These are phyloP conservation scores for Alternaria rosae DNA, from an alignment of 2,329 filamentous ascomycete species.

Conservation along the genomic window DNA sequence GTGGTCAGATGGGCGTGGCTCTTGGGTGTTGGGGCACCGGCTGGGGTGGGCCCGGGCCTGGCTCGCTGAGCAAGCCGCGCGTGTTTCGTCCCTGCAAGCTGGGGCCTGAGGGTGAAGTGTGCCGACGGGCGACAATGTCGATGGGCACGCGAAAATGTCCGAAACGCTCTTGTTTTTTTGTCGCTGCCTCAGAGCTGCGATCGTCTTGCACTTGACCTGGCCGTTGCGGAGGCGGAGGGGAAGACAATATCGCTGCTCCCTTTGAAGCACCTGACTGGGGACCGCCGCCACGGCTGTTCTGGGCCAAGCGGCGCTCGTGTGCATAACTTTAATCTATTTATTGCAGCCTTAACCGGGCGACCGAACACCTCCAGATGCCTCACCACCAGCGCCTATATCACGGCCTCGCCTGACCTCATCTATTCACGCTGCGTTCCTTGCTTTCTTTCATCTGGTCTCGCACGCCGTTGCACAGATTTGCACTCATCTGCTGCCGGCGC, in stretches of 20 bases:
- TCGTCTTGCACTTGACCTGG: conserved; percentile 12
- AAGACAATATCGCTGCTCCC: conserved; percentile 1
- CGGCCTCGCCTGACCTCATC: neutral
- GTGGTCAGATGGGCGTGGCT: conserved; percentile 17
- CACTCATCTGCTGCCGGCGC: conserved; percentile 6
- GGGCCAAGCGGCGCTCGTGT: conserved; percentile 17
- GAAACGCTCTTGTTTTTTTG: conserved; percentile 8
- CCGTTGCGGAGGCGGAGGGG: conserved; percentile 3
- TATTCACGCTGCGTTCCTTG: neutral
- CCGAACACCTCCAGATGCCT: conserved; percentile 9
- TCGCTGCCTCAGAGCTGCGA: neutral
- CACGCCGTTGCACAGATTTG: conserved; percentile 2
- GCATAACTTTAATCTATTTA: conserved; percentile 29
- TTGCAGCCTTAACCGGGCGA: conserved; percentile 15
- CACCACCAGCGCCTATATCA: neutral
- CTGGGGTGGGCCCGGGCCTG: conserved; percentile 17
- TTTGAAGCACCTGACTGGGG: conserved; percentile 14
- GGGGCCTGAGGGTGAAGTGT: conserved; percentile 23
- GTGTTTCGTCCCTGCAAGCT: conserved; percentile 28
- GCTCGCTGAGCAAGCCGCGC: conserved; percentile 19
- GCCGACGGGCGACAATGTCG: conserved; percentile 16
- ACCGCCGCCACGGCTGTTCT: conserved; percentile 10
- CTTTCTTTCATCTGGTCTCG: neutral
- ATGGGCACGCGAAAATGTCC: conserved; percentile 13
- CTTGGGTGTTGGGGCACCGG: conserved; percentile 17